These are phyloP conservation scores for Starmerella bombicola DNA, from an alignment of 805 yeast genomes.

Conservation along the genomic window DNA sequence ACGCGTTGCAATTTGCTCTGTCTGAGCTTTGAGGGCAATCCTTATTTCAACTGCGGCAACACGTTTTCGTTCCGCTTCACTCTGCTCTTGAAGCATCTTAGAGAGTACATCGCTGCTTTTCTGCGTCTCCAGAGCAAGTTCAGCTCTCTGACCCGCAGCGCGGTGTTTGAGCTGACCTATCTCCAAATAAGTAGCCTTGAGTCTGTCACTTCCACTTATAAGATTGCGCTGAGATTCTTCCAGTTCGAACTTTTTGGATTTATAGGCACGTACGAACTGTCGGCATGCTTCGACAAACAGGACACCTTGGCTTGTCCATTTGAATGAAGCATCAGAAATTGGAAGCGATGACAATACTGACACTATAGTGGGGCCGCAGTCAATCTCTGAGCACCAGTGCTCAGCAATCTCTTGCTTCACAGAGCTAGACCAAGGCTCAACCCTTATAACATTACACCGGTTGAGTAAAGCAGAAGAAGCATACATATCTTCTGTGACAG, in stretches of 20 bases:
- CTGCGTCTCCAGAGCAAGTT: constrained; percentile 43
- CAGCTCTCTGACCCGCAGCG: constrained; percentile 41
- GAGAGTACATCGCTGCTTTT: constrained; percentile 63
- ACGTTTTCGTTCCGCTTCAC: constrained; percentile 81
- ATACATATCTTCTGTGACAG: constrained; percentile 38
- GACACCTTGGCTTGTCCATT: neutral
- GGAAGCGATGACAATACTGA: neutral
- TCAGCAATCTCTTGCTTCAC: constrained; percentile 11
- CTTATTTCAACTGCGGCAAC: constrained; percentile 74
- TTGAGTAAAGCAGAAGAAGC: constrained; percentile 83
- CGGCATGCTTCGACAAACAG: constrained; percentile 13
- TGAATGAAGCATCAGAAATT: neutral
- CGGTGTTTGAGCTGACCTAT: constrained; percentile 48
- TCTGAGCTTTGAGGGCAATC: constrained; percentile 55
- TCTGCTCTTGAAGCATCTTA: constrained; percentile 70
- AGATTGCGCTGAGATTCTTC: constrained; percentile 62
- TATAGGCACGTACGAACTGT: constrained; percentile 30
- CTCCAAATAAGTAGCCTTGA: constrained; percentile 63
- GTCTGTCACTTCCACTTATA: constrained; percentile 56
- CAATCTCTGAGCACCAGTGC: constrained; percentile 14
- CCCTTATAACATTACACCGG: constrained; percentile 77
- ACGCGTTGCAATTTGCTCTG: constrained; percentile 44
- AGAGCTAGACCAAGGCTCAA: constrained; percentile 64
- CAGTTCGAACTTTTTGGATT: constrained; percentile 35
- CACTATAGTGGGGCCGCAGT: constrained; percentile 28